Evolutionary conservation across 1,139 yeast species (phyloP), one percentile per base, ranked within the genome.

Genomic region (Nakaseomyces uthaithaninus): DNA sequence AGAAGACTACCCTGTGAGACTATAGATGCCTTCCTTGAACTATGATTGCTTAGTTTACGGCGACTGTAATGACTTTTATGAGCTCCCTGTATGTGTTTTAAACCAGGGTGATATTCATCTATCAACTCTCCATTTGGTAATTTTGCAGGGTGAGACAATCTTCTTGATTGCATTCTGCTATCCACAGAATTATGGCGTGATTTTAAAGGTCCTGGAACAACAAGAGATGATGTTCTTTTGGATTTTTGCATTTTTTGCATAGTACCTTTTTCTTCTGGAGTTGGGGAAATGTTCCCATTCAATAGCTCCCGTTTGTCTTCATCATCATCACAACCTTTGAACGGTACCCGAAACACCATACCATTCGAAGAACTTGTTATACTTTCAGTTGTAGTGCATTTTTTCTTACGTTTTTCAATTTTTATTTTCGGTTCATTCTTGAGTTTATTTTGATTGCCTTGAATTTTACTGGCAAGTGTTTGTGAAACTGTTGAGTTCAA

Each of bases 271-370:
- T 39, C 42, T 12, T 20, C 33, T 3, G 37, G 28, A 1, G 25
- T 20, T 26, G 36, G 27, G 10, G 37, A 27, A 25, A 30, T 16
- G 4, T 28, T 35, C 17, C 27, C 33, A 24, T 25, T 34, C 8
- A 20, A 12, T 15, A 24, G 3, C 6, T 20, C 27, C 4, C 18
- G n/a, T 12, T 18, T 5, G 14, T 24, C 26, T n/a, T 34, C 28
- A 12, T 33, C 37, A 9, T 16, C 23, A 11, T 36, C 38, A 25
- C 27, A 19, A n/a, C 33, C 33, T 19, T 76, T 81, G 51, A 78
- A 78, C 0, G 85, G 85, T 15, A 75, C 66, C 51, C 85, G 65
- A 54, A 78, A 78, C 2, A 57, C 54, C 59, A 59, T 53, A 16
- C 63, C 63, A 26, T 52, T 54, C 7, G 55, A 51, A 1, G 62